Evolutionary conservation across 768 basidiomycete genomes (phyloP).

Genomic region (Lentinula aciculospora): DNA sequence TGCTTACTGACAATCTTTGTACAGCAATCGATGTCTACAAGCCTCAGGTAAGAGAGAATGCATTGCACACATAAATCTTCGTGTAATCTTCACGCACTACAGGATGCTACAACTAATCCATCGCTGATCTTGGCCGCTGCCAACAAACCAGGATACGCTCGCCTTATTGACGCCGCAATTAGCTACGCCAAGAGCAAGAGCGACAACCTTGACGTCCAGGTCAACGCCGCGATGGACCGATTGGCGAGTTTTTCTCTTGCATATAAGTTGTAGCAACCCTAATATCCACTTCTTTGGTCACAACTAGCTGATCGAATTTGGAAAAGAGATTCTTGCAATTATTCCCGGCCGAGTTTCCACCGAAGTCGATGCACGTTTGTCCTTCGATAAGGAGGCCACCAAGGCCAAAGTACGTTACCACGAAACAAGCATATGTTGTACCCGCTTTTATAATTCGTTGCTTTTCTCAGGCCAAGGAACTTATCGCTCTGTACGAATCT

Average conservation of each 20-base stretch:
- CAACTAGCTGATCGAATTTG: constrained; percentile 90
- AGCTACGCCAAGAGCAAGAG: constrained; percentile 76
- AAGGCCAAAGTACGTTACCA: constrained; percentile 64
- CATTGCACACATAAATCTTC: neutral
- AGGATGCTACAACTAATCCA: constrained; percentile 99
- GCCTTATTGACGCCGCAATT: constrained; percentile 73
- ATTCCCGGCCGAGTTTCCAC: constrained; percentile 99
- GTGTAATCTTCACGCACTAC: neutral
- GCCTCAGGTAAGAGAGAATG: constrained; percentile 57
- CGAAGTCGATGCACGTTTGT: constrained; percentile 96
- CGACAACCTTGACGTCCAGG: constrained; percentile 67
- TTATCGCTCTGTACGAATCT: constrained; percentile 94
- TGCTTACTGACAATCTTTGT: constrained; percentile 16
- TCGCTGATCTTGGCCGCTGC: constrained; percentile 91
- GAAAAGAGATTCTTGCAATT: constrained; percentile 89
- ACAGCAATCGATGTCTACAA: constrained; percentile 94
- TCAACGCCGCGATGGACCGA: constrained; percentile 80
- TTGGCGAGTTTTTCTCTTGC: constrained; percentile 50
- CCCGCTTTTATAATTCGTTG: neutral
- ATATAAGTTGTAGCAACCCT: neutral
- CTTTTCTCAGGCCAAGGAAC: constrained; percentile 58
- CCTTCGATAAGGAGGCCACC: constrained; percentile 91
- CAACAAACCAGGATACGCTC: constrained; percentile 81
- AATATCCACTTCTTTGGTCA: neutral
- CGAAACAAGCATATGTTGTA: constrained; percentile 5